Conservation (phyloP, 495 filamentous ascomycete genomes). For the Sphaerosporella brunnea region DNA sequence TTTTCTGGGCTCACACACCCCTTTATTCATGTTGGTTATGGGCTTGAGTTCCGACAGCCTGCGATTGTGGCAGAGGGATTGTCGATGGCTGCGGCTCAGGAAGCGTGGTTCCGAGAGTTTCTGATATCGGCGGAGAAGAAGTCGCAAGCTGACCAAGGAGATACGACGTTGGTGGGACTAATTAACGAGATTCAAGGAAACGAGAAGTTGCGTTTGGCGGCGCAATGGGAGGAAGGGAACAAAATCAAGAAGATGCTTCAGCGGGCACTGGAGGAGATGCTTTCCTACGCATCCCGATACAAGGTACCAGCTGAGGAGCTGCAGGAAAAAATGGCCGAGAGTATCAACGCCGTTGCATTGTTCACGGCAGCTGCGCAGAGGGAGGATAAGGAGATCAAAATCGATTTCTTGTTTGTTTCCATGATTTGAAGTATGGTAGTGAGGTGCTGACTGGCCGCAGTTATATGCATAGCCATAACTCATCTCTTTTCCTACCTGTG, state of each 20-base stretch:
- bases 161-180: slow-evolving; percentile 38
- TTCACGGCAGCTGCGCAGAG: slow-evolving; percentile 45
- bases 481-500: slow-evolving; percentile 42
- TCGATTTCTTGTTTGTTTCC: slow-evolving; percentile 47
- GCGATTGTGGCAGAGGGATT: slow-evolving; percentile 67
- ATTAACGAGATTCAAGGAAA: slow-evolving; percentile 40
- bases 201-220: slow-evolving; percentile 35
- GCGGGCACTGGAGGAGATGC: slow-evolving; percentile 44
- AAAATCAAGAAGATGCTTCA: slow-evolving; percentile 46
- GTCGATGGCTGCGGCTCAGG: slow-evolving; percentile 53
- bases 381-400: slow-evolving; percentile 43
- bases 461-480: slow-evolving; percentile 51
- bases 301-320: slow-evolving; percentile 40
- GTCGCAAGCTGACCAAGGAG: slow-evolving; percentile 17
- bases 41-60: slow-evolving; percentile 61
- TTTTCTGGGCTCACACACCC: slow-evolving; percentile 57
- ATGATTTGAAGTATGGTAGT: not conserved
- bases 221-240: slow-evolving; percentile 37
- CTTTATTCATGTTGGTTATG: slow-evolving; percentile 71
- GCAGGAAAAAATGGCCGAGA: slow-evolving; percentile 53
- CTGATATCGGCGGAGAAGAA: slow-evolving; percentile 41
- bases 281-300: slow-evolving; percentile 41
- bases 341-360: slow-evolving; percentile 50
- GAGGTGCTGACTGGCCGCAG: slow-evolving; percentile 15
- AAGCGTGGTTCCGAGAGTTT: slow-evolving; percentile 30